phyloP scores from a whole-genome alignment of 2,329 filamentous ascomycete species.

The Sporothrix pseudoabietina region DNA sequence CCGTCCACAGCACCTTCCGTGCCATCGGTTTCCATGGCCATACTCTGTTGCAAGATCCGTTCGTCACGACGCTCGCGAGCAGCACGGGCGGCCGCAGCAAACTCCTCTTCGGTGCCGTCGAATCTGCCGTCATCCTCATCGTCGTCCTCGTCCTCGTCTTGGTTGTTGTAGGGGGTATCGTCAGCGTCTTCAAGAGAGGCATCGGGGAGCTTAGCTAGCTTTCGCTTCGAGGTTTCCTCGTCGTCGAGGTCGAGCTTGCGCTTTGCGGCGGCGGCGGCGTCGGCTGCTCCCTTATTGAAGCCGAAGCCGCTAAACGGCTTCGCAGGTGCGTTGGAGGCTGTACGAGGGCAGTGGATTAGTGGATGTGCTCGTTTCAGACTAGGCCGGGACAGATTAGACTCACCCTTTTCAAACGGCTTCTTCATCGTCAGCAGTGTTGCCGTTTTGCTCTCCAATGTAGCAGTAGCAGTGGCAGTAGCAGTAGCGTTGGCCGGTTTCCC shows the following conservation, averaged over 20 bases:
- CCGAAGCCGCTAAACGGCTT: constrained; percentile 79
- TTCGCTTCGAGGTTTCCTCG: constrained; percentile 82
- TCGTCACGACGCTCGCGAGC: constrained; percentile 84
- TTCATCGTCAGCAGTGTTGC: background rate
- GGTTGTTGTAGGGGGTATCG: constrained; percentile 61
- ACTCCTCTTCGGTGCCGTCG: constrained; percentile 82
- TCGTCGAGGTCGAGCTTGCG: constrained; percentile 84
- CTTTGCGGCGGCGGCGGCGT: constrained; percentile 64
- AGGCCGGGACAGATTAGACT: background rate
- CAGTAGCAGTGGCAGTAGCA: background rate
- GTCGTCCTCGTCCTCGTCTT: constrained; percentile 64
- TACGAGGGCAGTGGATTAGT: constrained; percentile 30
- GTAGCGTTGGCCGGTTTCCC: constrained; percentile 34
- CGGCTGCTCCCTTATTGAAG: constrained; percentile 63
- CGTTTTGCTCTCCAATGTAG: background rate
- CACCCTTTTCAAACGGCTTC: constrained; percentile 27
- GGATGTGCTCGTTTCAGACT: constrained; percentile 32
- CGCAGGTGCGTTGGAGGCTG: constrained; percentile 38
- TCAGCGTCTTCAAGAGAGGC: constrained; percentile 67
- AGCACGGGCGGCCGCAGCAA: constrained; percentile 79
- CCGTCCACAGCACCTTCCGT: constrained; percentile 12
- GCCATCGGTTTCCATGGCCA: constrained; percentile 49
- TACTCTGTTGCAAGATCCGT: constrained; percentile 56
- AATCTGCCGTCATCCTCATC: constrained; percentile 76
- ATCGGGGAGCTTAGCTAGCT: constrained; percentile 86